Base-by-base conservation (phyloP, 2,329 filamentous ascomycete genomes). In the Zalaria obscura region DNA sequence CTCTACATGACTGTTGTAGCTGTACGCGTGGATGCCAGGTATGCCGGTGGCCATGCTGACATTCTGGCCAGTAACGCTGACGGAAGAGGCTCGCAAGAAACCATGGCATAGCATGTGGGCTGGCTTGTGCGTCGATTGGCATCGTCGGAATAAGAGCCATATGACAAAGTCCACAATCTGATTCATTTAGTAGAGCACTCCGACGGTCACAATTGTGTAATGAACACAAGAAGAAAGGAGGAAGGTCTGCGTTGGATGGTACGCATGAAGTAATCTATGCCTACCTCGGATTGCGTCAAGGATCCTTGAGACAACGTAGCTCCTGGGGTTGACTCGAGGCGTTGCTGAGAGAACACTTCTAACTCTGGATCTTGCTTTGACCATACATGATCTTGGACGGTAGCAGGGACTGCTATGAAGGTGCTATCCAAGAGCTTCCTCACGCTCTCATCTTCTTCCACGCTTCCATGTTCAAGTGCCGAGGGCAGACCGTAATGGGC, bases 21-120 rank as follows among this genome's bases (percentile, higher is more conserved):
- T 75, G 5, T 71, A 64, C 7, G 68, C 69, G 43, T 73, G 71
- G 5, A 93, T 54, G 0, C 82, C 85, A 0, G 78, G 80, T 35
- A 91, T 78, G 5, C 66, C 67, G 6, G 62, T 56, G 3, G 60
- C 49, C 3, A 60, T 55, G 36, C 57, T 55, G 36, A 56, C 50
- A 3, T 59, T 55, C 6, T 50, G 49, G 5, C 51, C 53, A 32
- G 55, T 51, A 32, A 49, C 47, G 25, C 51, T 54, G 29, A 51
- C 48, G 37, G 49, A 51, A 35, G 59, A 55, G 3, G 61, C 58
- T 49, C 70, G 75, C 51, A 80, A 76, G 52, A 80, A 93, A 25
- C 89, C 89, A 66, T 93, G 80, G 50, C 85, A 88, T 4, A 98
- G 72, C 4, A 94, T 54, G 61, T 95, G 84, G 39, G 75, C 72